phyloP scores from a whole-genome alignment of 768 basidiomycete genomes.

The Mycena kentingensis region DNA sequence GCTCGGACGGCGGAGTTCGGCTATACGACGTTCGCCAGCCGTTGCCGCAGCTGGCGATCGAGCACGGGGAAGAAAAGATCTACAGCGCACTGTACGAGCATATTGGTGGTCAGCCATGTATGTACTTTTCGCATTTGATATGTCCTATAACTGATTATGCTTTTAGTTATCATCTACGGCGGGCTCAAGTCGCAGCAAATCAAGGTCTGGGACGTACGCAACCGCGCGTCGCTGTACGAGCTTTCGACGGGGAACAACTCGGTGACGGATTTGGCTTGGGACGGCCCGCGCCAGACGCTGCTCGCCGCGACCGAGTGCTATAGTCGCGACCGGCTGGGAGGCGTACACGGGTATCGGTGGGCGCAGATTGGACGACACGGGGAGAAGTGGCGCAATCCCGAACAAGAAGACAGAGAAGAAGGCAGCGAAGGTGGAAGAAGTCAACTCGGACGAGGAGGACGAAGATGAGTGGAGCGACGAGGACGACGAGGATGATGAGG shows the following conservation, averaged over 20 bases:
- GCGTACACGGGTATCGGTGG: slow-evolving; percentile 28
- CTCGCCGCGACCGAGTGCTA: slow-evolving; percentile 35
- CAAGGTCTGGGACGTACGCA: slow-evolving; percentile 40
- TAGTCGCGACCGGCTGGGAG: slow-evolving; percentile 30
- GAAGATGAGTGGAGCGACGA: neutral
- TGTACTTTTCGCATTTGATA: neutral
- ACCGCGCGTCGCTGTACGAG: slow-evolving; percentile 35
- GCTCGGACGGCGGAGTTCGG: slow-evolving; percentile 32
- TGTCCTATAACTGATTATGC: no score
- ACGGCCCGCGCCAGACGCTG: slow-evolving; percentile 21
- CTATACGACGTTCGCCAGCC: slow-evolving; percentile 33
- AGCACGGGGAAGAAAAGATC: slow-evolving; percentile 16
- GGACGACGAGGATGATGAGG: slow-evolving; percentile 6
- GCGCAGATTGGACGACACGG: slow-evolving; percentile 19
- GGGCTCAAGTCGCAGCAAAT: slow-evolving; percentile 30
- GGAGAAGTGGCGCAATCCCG: neutral
- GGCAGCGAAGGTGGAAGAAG: no score
- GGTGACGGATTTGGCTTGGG: slow-evolving; percentile 34
- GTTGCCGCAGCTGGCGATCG: slow-evolving; percentile 32
- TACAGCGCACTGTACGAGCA: slow-evolving; percentile 21
- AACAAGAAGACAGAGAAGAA: no score
- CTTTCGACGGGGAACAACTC: slow-evolving; percentile 40
- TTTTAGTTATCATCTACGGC: slow-evolving; percentile 30
- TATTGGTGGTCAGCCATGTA: slow-evolving; percentile 33
- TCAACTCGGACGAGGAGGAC: neutral